These are phyloP conservation scores for Corniculantispora saksenae DNA, from an alignment of 2,329 filamentous ascomycete species.

Conservation along the genomic window DNA sequence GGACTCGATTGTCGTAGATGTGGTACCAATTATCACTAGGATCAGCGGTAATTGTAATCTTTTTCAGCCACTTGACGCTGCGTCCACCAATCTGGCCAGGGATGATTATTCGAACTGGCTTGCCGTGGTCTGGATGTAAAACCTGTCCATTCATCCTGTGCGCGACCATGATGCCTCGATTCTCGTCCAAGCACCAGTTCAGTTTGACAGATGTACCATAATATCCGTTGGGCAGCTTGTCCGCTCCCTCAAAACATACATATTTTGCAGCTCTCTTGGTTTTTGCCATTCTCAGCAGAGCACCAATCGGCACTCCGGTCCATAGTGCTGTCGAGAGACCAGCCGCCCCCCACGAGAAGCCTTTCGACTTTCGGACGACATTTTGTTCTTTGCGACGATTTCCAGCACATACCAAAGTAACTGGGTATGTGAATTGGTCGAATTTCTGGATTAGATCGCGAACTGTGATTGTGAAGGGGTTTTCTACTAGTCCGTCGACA, in stretches of 20 bases:
- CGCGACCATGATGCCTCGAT: conserved; percentile 81
- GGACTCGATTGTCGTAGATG: conserved; percentile 87
- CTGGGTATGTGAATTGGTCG: conserved; percentile 79
- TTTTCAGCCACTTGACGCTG: conserved; percentile 91
- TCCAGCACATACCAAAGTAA: conserved; percentile 89
- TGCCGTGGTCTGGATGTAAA: conserved; percentile 81
- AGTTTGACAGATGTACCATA: conserved; percentile 88
- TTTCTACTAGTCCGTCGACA: conserved; percentile 80
- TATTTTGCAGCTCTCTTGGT: conserved; percentile 73
- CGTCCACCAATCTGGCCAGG: conserved; percentile 90
- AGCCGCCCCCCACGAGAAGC: conserved; percentile 90
- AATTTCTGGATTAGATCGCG: conserved; percentile 72
- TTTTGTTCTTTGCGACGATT: conserved; percentile 95
- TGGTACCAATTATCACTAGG: conserved; percentile 96
- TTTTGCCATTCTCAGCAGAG: conserved; percentile 68
- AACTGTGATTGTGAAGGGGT: conserved; percentile 71
- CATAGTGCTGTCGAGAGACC: conserved; percentile 85
- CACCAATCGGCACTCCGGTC: conserved; percentile 76
- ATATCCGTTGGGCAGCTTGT: conserved; percentile 82
- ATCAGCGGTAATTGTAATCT: conserved; percentile 71
- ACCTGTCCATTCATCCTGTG: conserved; percentile 88
- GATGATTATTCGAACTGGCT: conserved; percentile 78
- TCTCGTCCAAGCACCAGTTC: conserved; percentile 83
- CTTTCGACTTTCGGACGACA: conserved; percentile 83
- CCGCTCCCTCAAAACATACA: conserved; percentile 88